Evolutionary conservation across 169 alveolate species (phyloP).

Genomic region (Plasmodium knowlesi): DNA sequence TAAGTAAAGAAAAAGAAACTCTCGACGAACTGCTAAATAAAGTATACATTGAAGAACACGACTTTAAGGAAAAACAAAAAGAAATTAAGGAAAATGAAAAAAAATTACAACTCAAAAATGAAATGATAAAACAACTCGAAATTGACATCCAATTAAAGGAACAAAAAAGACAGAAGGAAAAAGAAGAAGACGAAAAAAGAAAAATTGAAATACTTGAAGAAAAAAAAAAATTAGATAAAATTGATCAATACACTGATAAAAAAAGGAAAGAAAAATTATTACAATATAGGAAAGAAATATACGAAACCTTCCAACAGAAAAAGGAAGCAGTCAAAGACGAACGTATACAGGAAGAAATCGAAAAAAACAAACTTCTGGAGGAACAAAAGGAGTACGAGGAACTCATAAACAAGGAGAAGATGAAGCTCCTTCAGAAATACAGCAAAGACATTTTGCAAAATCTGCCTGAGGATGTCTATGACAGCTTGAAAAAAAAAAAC

Average conservation of each 20-base stretch:
- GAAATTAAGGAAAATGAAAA: slow-evolving; percentile 66
- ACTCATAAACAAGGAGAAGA: slow-evolving; percentile 47
- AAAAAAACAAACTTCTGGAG: slow-evolving; percentile 48
- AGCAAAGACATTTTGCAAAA: slow-evolving; percentile 44
- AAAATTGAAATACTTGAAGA: slow-evolving; percentile 60
- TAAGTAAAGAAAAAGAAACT: slow-evolving; percentile 65
- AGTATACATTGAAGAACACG: slow-evolving; percentile 68
- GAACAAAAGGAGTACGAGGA: slow-evolving; percentile 61
- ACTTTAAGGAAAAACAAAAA: slow-evolving; percentile 64
- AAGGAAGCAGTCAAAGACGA: slow-evolving; percentile 60
- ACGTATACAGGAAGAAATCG: slow-evolving; percentile 41
- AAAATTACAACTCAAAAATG: slow-evolving; percentile 71
- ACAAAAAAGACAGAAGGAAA: slow-evolving; percentile 44
- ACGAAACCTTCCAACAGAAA: slow-evolving; percentile 63
- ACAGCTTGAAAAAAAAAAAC: slow-evolving; percentile 26
- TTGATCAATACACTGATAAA: slow-evolving; percentile 71
- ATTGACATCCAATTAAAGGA: slow-evolving; percentile 43
- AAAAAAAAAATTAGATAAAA: slow-evolving; percentile 64
- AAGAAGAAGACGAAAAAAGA: slow-evolving; percentile 71
- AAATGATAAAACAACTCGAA: slow-evolving; percentile 64
- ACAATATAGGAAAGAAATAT: slow-evolving; percentile 70
- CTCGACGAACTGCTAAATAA: slow-evolving; percentile 57
- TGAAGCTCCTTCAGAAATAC: slow-evolving; percentile 41
- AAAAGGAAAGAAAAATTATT: slow-evolving; percentile 60
- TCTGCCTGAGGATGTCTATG: slow-evolving; percentile 41